phyloP scores from a whole-genome alignment of 164 flowering plant species.

The Euptelea pleiosperma region DNA sequence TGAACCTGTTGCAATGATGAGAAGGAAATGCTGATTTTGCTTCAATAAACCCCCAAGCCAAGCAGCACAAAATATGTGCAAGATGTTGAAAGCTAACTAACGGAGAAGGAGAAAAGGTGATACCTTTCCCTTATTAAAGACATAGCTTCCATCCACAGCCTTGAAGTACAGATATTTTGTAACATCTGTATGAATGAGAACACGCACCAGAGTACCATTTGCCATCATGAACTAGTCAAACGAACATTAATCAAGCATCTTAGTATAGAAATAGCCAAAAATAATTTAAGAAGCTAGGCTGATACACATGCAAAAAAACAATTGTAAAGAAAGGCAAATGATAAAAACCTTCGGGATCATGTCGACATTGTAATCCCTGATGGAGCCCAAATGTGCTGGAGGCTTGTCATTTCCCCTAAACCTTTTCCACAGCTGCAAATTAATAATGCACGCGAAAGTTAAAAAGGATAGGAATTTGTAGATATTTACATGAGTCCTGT shows the following conservation, averaged over 20 bases:
- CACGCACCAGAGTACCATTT: constrained; percentile 85
- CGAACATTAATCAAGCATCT: constrained; percentile 6
- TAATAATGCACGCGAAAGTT: too few relatives aligned
- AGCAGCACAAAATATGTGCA: neutral
- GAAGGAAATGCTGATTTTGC: constrained; percentile 1
- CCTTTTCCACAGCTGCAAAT: constrained; percentile 88
- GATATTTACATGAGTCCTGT: neutral
- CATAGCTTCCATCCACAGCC: constrained; percentile 94
- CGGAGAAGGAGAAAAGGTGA: neutral
- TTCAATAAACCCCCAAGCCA: neutral
- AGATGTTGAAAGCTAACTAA: neutral
- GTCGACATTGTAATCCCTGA: constrained; percentile 92
- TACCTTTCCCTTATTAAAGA: constrained; percentile 86
- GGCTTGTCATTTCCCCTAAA: constrained; percentile 78
- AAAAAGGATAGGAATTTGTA: neutral
- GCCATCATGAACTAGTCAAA: constrained; percentile 90
- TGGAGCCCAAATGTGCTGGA: constrained; percentile 78
- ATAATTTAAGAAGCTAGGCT: too few relatives aligned
- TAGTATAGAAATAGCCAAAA: neutral
- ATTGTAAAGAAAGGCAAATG: neutral
- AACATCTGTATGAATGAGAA: constrained; percentile 89
- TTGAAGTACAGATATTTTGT: constrained; percentile 82
- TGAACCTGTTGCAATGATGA: constrained; percentile 50
- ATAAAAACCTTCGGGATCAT: constrained; percentile 84
- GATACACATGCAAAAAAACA: too few relatives aligned